Base-by-base conservation (phyloP, 805 yeast genomes). In the Nakazawaea anatomiae region DNA sequence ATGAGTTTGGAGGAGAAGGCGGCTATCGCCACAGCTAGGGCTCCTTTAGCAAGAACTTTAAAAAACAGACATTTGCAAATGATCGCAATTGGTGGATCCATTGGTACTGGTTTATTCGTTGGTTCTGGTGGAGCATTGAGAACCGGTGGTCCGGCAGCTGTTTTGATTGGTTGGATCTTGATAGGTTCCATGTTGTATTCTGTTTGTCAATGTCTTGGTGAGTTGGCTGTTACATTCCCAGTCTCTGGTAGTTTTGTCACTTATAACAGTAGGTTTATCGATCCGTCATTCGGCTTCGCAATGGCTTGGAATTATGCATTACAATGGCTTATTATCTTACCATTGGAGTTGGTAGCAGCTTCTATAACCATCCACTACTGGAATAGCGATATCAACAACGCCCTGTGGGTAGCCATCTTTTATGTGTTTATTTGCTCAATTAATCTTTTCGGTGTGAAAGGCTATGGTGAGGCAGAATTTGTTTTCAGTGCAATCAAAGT, bases 11-110 rank as follows among this genome's bases (percentile, higher is more conserved):
- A 72, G 30, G 80, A 77, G 61, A 74, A 67, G 58, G 75, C 76
- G 12, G 77, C 76, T 54, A 63, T 75, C 32, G 58, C 61, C 48
- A 71, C 82, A 29, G 75, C 80, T 29, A 72, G 70, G 56, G 67
- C 81, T 45, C 82, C 82, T 12, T 67, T 76, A 52, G 66, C 74
- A 36, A 70, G 85, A 56, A 63, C 73, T 7, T 70, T 84, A 47
- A 80, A 78, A 58, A 76, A 79, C 42, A 74, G 91, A 61, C 92
- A 87, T 63, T 67, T 87, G 57, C 82, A 84, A 54, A 83, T 86
- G 89, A 87, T 87, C 68, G 90, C 94, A 47, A 73, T 87, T 54
- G 94, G 92, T 57, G 91, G 92, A 42, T 77, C 86, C 53, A 87
- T 88, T 57, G 96, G 96, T 58, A 84, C 92, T 7, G 96, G 94